Base-by-base conservation (phyloP, 2,329 filamentous ascomycete genomes). In the Colletotrichum abscissum region DNA sequence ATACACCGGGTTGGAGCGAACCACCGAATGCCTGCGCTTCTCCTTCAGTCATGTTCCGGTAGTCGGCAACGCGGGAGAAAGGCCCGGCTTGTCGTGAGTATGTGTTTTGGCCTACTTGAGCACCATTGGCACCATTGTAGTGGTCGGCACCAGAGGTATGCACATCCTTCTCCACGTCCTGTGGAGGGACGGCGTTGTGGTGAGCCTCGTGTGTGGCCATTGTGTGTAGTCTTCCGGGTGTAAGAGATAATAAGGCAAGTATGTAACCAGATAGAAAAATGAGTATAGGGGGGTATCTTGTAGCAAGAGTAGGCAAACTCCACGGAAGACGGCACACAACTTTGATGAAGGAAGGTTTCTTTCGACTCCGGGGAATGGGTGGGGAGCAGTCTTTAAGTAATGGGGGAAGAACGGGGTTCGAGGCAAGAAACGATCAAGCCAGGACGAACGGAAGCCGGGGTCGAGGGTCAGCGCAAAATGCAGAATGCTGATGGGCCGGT, bases 1-100 rank as follows among this genome's bases (percentile, higher is more conserved):
- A 89, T 57, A 88, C 82, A 84, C 92, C 92, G 64, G 93, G 92
- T 82, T 95, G 92, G 82, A 94, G 91, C 78, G 92, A 91, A 84
- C 92, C 92, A 76, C 92, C 93, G 79, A 93, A 93, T 78, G 93
- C 88, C 38, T 78, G 78, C 26, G 81, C 78, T 7, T 74, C 33
- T 38, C 56, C 72, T 49, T 74, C 69, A 56, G 68, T 62, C 74
- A 69, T 72, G 65, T 67, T 75, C 42, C 56, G 71, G 67, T 73
- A 73, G 67, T 73, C 71, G 71, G 33, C 67, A 57, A 73, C 49
- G 71, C 71, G 71, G 71, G 67, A 65, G 14, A 64, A 73, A 9
- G 71, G 71, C 56, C 71, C 71, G 49, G n/a, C 38, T 12, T 70
- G 35, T 74, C 67, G 38, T 58, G 70, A 46, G 68, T 65, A 30